phyloP scores from a whole-genome alignment of 306 rosid species.

The peach (Prunus persica) region DNA sequence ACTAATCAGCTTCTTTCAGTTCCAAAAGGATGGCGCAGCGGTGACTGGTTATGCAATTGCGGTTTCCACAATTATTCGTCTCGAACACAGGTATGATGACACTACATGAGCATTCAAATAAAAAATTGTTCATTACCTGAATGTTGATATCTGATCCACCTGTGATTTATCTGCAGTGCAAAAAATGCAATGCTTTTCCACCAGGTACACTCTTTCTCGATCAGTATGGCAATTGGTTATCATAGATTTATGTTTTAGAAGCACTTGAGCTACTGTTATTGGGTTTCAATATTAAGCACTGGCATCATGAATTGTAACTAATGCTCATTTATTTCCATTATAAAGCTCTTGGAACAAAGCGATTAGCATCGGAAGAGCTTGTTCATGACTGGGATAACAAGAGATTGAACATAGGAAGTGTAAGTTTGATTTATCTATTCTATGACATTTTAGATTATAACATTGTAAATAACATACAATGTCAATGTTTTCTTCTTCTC shows the following conservation, averaged over 20 bases:
- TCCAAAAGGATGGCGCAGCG: conserved; percentile 85
- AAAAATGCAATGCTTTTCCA: conserved; percentile 83
- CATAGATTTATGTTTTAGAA: background rate
- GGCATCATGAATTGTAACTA: background rate
- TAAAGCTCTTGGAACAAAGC: conserved; percentile 82
- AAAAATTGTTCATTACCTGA: conserved; percentile 8
- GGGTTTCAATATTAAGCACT: background rate
- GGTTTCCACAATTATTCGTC: conserved; percentile 95
- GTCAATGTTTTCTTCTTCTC: background rate
- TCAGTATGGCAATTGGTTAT: background rate
- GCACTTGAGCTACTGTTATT: background rate
- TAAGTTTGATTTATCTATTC: conserved; percentile 34
- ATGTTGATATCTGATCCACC: conserved; percentile 28
- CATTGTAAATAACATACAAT: conserved; percentile 5
- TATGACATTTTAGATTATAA: conserved; percentile 1
- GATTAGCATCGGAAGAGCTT: conserved; percentile 89
- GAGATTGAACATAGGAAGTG: conserved; percentile 83
- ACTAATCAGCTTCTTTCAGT: conserved; percentile 39
- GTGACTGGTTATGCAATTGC: conserved; percentile 93
- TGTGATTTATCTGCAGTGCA: conserved; percentile 68
- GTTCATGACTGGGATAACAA: conserved; percentile 83
- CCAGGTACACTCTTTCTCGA: conserved; percentile 53
- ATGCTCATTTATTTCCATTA: conserved; percentile 1
- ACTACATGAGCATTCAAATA: background rate
- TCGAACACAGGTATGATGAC: conserved; percentile 68